These are phyloP conservation scores for Geotrichum fermentans DNA, from an alignment of 1,139 yeast genomes.

Conservation along the genomic window DNA sequence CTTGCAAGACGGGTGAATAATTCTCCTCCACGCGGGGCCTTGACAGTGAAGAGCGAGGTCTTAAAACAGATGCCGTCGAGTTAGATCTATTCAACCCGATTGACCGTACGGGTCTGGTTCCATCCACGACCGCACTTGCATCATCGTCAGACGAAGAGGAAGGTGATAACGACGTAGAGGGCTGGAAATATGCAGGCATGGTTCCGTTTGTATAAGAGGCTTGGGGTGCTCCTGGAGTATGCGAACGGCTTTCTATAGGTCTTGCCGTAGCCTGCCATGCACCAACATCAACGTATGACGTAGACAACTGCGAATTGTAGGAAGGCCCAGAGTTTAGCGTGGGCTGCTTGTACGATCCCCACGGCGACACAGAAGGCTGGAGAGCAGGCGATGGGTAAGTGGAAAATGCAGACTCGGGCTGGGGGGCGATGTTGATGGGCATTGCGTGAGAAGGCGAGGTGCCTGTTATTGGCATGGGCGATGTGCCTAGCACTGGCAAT, in stretches of 20 bases:
- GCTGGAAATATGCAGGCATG: no score
- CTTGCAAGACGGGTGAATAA: not conserved
- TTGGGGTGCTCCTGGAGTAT: constrained; percentile 13
- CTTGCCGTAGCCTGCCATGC: constrained; percentile 12
- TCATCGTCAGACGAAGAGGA: constrained; percentile 18
- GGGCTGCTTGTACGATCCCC: constrained; percentile 14
- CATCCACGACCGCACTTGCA: constrained; percentile 8
- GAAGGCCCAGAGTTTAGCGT: not conserved
- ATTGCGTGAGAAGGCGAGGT: not conserved
- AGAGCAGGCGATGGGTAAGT: constrained; percentile 4
- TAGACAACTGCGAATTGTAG: constrained; percentile 3
- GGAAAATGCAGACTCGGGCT: constrained; percentile 2
- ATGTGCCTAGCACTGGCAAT: constrained; percentile 1
- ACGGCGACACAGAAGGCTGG: constrained; percentile 3
- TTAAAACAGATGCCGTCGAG: constrained; percentile 12
- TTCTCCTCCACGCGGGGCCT: not conserved
- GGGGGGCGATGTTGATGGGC: constrained; percentile 5
- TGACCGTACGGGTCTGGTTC: constrained; percentile 1
- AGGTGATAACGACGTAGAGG: constrained; percentile 7
- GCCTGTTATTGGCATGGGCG: not conserved
- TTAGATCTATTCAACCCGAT: constrained; percentile 9
- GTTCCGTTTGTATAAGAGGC: not conserved
- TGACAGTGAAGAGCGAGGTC: constrained; percentile 11
- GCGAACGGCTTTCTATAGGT: constrained; percentile 18
- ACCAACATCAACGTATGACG: constrained; percentile 3